Base-by-base conservation (phyloP, 1,284 basidiomycete species). In the Ceratobasidium sp. region DNA sequence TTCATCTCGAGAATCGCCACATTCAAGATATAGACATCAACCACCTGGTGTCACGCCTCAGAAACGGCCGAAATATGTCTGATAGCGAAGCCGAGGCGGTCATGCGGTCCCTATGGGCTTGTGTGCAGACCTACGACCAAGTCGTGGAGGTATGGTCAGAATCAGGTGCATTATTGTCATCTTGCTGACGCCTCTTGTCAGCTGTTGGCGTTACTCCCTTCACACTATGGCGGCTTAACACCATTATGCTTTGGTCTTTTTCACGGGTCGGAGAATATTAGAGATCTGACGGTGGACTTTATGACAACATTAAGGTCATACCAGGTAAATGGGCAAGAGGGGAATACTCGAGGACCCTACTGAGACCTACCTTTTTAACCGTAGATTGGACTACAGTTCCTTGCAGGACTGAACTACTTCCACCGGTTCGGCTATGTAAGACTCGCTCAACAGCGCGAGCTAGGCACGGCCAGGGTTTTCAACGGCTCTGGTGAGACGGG, bases 221-320 rank as follows among this genome's bases (percentile, higher is more conserved):
- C 89, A 1, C 90, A 95, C 74, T 82, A 84, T 5, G 93, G 94
- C 42, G 96, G 96, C 0, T 80, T 98, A 43, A 80, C 92, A 29
- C 91, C 94, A 12, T 80, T 99, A 29, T 90, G 90, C 25, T 93
- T 96, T 77, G 92, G 93, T 0, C 82, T 98, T 2, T 94, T 98
- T 79, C 96, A 98, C 79, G 91, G 93, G 45, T 84, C 85, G 40
- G 85, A 90, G 72, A 77, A 80, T 10, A 86, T 96, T 29, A 87
- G 94, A 35, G 89, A 93, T 34, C 82, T 86, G 17, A 90, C 92
- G 0, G 85, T 98, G 22, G 92, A 95, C 70, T 82, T 97, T 50
- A 87, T 98, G 73, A 88, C 92, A 74, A 87, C 88, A 69, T 77
- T 98, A 35, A 86, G 93, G 65, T 79, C 82, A 35, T 89, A 90